Evolutionary conservation across 202 grass and related monocot species (phyloP), one percentile per base, ranked within the genome.

Genomic region (Schoenoplectus tabernaemontani): DNA sequence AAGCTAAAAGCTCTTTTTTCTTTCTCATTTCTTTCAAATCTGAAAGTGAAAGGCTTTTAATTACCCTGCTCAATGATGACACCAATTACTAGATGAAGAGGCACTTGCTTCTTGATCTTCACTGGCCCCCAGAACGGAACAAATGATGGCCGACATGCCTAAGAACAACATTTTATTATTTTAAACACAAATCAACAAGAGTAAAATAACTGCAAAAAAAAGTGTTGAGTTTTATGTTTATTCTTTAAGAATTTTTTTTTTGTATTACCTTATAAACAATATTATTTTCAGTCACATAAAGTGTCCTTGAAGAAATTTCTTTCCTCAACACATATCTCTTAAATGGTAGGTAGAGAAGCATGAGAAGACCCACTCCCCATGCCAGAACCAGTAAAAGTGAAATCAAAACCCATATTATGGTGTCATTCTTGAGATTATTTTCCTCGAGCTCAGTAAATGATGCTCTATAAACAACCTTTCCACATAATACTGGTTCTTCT

Each of bases 331-430:
- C 86, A 72, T 87, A 87, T 89, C 86, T 91, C 84, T 86, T 89
- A 53, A 78, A 83, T n/a, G 88, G 88, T 50, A 91, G 46, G 60
- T 93, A 93, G 13, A 93, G 70, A 69, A 91, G 86, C 86, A 91
- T 83, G 56, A 93, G 84, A 23, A 93, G 17, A 7, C 86, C 88
- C 66, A 89, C 20, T 68, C 88, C 91, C 86, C 88, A 93, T 36
- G 84, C 91, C 76, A 91, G 53, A 83, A 93, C 82, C 65, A 93
- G 86, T 79, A 93, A 38, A 13, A 89, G 53, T 4, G 91, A 91
- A 64, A 93, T 91, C 59, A 91, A 28, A 23, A 84, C 84, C 91
- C 84, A 93, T 83, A 91, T 73, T 76, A 85, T 77, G 20, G 86
- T 89, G 51, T 93, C 86, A 77, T 84, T 91, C 81, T 84, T 87